These are phyloP conservation scores for Choiromyces venosus DNA, from an alignment of 495 filamentous ascomycete genomes.

Conservation along the genomic window DNA sequence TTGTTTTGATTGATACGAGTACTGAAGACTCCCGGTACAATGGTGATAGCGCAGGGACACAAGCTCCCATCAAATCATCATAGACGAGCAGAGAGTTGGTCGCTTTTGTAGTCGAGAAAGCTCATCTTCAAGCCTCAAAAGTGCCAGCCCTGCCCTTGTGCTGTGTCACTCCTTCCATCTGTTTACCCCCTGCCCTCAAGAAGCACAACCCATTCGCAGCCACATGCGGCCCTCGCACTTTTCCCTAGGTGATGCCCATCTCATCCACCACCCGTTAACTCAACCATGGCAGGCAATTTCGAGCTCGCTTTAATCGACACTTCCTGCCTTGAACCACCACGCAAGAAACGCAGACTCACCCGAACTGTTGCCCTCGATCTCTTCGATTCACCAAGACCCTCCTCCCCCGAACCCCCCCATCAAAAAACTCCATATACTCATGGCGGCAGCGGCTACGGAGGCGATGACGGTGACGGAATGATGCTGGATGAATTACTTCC, in stretches of 20 bases:
- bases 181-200: not conserved
- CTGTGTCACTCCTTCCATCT: not conserved
- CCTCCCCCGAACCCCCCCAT: slow-evolving; percentile 9
- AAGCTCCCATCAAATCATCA: not conserved
- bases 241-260: not conserved
- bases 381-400: slow-evolving; percentile 8
- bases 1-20: too few relatives aligned
- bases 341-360: slow-evolving; percentile 33
- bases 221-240: not conserved
- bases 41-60: not conserved
- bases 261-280: not conserved
- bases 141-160: not conserved
- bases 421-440: slow-evolving; percentile 1
- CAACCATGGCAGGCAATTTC: not conserved
- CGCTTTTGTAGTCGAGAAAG: too few relatives aligned
- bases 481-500: slow-evolving; percentile 19
- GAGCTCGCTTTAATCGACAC: slow-evolving; percentile 12
- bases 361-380: slow-evolving; percentile 27
- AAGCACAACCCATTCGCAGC: not conserved
- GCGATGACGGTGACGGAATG: slow-evolving; percentile 1
- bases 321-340: slow-evolving; percentile 28
- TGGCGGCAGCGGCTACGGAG: not conserved
- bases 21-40: not conserved
- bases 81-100: too few relatives aligned
- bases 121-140: not conserved